These are phyloP conservation scores for Plectranthus barbatus DNA, from an alignment of 257 asterid genomes.

Conservation along the genomic window DNA sequence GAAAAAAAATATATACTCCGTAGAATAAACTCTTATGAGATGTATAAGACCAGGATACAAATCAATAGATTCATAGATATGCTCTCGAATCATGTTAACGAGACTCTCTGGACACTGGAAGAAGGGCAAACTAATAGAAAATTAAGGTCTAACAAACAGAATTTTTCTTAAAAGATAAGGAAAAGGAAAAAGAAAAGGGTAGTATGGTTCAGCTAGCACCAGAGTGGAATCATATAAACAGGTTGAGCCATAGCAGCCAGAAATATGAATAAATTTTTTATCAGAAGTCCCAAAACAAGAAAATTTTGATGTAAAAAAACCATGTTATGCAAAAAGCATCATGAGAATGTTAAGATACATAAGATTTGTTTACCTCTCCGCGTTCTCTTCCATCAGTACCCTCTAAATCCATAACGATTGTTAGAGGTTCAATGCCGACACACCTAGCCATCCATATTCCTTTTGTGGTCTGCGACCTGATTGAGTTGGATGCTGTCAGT, in stretches of 20 bases:
- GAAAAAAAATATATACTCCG: neutral
- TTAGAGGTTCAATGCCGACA: slow-evolving; percentile 76
- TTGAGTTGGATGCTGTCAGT: slow-evolving; percentile 13
- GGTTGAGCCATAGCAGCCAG: slow-evolving; percentile 3
- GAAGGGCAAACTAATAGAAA: neutral
- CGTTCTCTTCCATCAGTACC: slow-evolving; percentile 99
- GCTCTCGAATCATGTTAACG: slow-evolving; percentile 5
- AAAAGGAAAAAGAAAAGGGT: neutral
- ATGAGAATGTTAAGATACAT: neutral
- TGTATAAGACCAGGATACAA: neutral
- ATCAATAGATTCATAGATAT: slow-evolving; percentile 1
- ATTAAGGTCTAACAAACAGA: neutral
- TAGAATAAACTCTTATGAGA: slow-evolving; percentile 1
- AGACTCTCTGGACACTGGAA: slow-evolving; percentile 2
- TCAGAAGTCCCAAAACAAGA: neutral
- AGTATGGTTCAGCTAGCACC: neutral
- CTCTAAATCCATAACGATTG: slow-evolving; percentile 95
- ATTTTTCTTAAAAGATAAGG: neutral
- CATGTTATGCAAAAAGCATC: neutral
- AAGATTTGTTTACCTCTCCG: slow-evolving; percentile 66
- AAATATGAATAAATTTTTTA: slow-evolving; percentile 4
- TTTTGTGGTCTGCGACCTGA: slow-evolving; percentile 91
- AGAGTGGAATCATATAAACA: neutral
- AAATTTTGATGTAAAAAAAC: neutral
- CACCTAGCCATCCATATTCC: slow-evolving; percentile 55